Percentiles rank a stretch among this genome's conserved stretches.
Conservation (phyloP, 2,329 filamentous ascomycete species). For the Dryadomyces sulphureus region DNA sequence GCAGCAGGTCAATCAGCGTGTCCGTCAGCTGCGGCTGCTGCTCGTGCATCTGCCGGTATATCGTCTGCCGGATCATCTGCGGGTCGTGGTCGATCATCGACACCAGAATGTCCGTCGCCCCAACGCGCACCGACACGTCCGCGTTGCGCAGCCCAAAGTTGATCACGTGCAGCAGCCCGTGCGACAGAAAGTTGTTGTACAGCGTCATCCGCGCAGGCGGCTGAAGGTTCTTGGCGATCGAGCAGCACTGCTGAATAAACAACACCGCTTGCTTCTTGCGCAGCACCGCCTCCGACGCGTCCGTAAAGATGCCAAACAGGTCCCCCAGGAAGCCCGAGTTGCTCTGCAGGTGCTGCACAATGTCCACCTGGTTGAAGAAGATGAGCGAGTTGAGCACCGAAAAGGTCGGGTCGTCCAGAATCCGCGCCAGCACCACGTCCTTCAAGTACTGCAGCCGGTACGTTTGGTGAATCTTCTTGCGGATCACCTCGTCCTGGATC, state of each 20-base stretch:
- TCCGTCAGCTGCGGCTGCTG: conserved; percentile 78
- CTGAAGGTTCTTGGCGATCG: conserved; percentile 88
- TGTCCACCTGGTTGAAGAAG: conserved; percentile 98
- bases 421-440: conserved; percentile 92
- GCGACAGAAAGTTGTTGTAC: conserved; percentile 78
- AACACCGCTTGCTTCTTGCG: conserved; percentile 88
- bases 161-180: conserved; percentile 79
- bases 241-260: conserved; percentile 92
- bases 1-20: conserved; percentile 77
- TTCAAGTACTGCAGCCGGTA: conserved; percentile 95
- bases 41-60: conserved; percentile 82
- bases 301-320: conserved; percentile 71
- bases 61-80: conserved; percentile 82
- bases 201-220: conserved; percentile 64
- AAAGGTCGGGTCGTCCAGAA: conserved; percentile 94
- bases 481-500: conserved; percentile 69
- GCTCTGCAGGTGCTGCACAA: conserved; percentile 82
- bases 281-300: conserved; percentile 46
- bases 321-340: conserved; percentile 63
- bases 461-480: conserved; percentile 87
- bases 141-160: conserved; percentile 78
- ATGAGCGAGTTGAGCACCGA: conserved; percentile 95
- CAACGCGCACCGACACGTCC: conserved; percentile 75
- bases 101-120: conserved; percentile 84
- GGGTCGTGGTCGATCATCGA: conserved; percentile 93